Base-by-base conservation (phyloP, 1,284 basidiomycete species). In the Ustilago esculenta region DNA sequence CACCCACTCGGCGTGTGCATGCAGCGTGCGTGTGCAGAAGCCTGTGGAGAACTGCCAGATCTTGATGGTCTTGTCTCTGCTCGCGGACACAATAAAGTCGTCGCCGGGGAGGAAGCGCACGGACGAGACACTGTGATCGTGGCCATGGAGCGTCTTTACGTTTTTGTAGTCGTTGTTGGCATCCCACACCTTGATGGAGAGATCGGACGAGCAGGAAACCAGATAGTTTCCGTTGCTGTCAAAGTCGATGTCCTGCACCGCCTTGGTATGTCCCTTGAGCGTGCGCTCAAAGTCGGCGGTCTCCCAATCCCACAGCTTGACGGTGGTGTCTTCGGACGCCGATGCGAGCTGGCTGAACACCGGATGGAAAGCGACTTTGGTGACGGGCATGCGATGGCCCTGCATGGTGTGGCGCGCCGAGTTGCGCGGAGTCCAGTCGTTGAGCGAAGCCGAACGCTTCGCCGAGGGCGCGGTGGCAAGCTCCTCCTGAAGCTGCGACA, bases 291-390 rank as follows among this genome's bases (percentile, higher is more conserved):
- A 90, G 71, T 94, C 92, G 23, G 92, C 92, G 33, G 90, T 90
- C 81, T 95, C 92, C 92, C 92, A 95, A 80, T 95, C 92, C 92
- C 92, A 94, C 46, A 95, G 88, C 84, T 94, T 94, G 74, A 94
- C 87, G 2, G 89, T 92, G 32, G 90, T 86, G 79, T 95, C 92
- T 78, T 94, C 92, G 72, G 90, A 91, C 5, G 91, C 92, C 25
- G 89, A 90, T 10, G 90, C 92, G 27, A 94, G 82, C 14, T 91
- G 85, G 34, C 89, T 92, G 84, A 92, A 94, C 25, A 88, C 85
- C 0, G 92, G 93, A 81, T 95, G 92, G 81, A 95, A 95, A 3
- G 90, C 87, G 36, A 94, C 87, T 39, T 88, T 85, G 18, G 90
- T 92, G 58, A 94, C 83, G 82, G 85, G 90, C 59, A 87, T 85